Evolutionary conservation across 2,329 filamentous ascomycete species (phyloP).

Genomic region (Talaromyces sp.): DNA sequence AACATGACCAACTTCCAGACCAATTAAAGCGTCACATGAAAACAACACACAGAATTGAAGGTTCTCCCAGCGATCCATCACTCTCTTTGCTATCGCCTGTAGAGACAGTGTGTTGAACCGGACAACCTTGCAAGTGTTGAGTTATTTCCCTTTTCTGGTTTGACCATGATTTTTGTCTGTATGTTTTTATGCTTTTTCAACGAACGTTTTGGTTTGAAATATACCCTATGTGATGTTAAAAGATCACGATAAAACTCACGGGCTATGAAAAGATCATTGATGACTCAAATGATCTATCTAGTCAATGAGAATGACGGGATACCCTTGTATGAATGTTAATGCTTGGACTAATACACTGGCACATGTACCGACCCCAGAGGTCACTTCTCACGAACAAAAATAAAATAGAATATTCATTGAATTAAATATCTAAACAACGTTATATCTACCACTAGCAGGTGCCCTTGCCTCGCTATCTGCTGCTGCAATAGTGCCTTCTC

Average conservation of each 20-base stretch:
- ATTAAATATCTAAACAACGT: conserved; percentile 57
- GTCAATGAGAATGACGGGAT: not conserved
- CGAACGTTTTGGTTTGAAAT: not conserved
- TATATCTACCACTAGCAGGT: conserved; percentile 77
- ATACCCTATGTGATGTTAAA: not conserved
- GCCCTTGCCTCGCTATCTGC: conserved; percentile 79
- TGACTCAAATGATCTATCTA: not conserved
- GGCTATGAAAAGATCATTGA: not conserved
- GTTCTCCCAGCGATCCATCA: not conserved
- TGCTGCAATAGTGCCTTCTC: conserved; percentile 84
- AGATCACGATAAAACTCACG: not conserved
- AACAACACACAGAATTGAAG: conserved; percentile 13
- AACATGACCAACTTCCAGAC: conserved; percentile 1
- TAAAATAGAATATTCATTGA: not conserved
- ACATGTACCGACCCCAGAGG: not conserved
- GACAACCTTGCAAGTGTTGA: not conserved
- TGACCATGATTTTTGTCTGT: not conserved
- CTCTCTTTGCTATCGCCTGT: not conserved
- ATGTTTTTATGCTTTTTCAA: not conserved
- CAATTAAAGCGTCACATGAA: conserved; percentile 15
- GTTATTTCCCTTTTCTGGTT: not conserved
- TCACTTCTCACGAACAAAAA: not conserved
- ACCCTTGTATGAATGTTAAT: not conserved
- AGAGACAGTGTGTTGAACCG: not conserved
- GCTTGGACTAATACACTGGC: not conserved